Conservation (phyloP, 73 alveolate genomes). For the Urostyla sp. region DNA sequence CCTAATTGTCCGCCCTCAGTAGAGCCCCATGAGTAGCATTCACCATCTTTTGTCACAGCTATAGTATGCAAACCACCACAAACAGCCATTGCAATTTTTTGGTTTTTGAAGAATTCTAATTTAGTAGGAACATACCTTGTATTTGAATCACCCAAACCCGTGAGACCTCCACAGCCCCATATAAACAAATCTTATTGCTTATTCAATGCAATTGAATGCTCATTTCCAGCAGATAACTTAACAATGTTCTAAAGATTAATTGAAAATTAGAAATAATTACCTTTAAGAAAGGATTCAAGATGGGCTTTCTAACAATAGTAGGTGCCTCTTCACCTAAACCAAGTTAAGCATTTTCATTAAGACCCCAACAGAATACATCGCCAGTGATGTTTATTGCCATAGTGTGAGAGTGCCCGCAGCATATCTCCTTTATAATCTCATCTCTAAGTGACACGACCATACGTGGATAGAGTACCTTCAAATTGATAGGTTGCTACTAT, state of each 20-base stretch:
- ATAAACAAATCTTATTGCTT: slow-evolving; percentile 83
- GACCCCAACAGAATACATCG: slow-evolving; percentile 90
- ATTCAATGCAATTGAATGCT: slow-evolving; percentile 89
- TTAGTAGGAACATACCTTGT: slow-evolving; percentile 40
- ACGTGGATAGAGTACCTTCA: slow-evolving; percentile 81
- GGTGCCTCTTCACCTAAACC: slow-evolving; percentile 85
- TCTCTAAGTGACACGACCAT: slow-evolving; percentile 87
- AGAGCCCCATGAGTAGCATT: slow-evolving; percentile 90
- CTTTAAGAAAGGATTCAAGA: slow-evolving; percentile 35
- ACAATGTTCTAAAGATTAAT: slow-evolving; percentile 74
- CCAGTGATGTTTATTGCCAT: slow-evolving; percentile 83
- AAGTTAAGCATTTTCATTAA: slow-evolving; percentile 81
- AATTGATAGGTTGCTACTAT: slow-evolving; percentile 21
- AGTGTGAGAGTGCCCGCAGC: slow-evolving; percentile 93
- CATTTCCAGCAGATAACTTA: slow-evolving; percentile 93
- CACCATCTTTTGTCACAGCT: slow-evolving; percentile 81
- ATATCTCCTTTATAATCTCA: slow-evolving; percentile 80
- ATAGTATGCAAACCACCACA: slow-evolving; percentile 92
- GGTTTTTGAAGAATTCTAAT: slow-evolving; percentile 53
- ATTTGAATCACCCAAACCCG: slow-evolving; percentile 70
- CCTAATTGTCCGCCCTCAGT: slow-evolving; percentile 94
- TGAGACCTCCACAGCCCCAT: slow-evolving; percentile 89
- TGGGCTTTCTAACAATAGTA: slow-evolving; percentile 52
- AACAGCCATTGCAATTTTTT: slow-evolving; percentile 69
- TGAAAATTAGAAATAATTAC: slow-evolving; percentile 19